Evolutionary conservation across 768 basidiomycete genomes (phyloP), one percentile per base, ranked within the genome.

Genomic region (Chalciporus pseudorubinellus): DNA sequence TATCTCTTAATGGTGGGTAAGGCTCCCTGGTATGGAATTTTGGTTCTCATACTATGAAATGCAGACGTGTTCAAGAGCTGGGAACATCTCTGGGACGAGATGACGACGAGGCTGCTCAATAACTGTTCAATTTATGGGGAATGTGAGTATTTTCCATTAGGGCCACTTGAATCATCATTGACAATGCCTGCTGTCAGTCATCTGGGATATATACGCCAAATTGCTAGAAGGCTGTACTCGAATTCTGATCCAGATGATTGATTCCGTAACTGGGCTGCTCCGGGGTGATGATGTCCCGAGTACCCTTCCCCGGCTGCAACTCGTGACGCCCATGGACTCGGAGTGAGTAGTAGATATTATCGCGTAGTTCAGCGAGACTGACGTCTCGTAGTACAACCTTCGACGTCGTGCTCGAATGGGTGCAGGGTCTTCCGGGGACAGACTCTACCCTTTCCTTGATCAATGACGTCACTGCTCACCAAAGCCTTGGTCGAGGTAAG

Each of bases 161-260:
- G 22, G 8, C 8, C 9, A n/a, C 16, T 4, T 22, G 12, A 9
- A 6, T 18, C 13, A 13, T 13, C 29, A 18, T 29, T 50, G 34
- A 48, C 57, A 55, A 39, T 38, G 19, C n/a, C 29, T 16, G 34
- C 33, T 8, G 44, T 19, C 43, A 87, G 84, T 82, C 58, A 71
- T 83, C 52, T 87, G 85, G 84, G 63, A 61, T 31, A 66, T 83
- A 21, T 81, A 80, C 51, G 71, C 68, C 28, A 70, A 72, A 46
- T 54, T 82, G 9, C 56, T 84, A 0, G 72, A 77, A 51, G 66
- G 66, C 11, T 68, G 70, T 6, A 58, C 78, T 14, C 59, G 52
- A 1, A 56, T 82, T 11, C 61, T 84, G 31, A 79, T 77, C 55
- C 64, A 58, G 21, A 62, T 74, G 22, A 57, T 70, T 40, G 49